Evolutionary conservation across 1,139 yeast genomes (phyloP).

Genomic region (Diutina mesorugosa): DNA sequence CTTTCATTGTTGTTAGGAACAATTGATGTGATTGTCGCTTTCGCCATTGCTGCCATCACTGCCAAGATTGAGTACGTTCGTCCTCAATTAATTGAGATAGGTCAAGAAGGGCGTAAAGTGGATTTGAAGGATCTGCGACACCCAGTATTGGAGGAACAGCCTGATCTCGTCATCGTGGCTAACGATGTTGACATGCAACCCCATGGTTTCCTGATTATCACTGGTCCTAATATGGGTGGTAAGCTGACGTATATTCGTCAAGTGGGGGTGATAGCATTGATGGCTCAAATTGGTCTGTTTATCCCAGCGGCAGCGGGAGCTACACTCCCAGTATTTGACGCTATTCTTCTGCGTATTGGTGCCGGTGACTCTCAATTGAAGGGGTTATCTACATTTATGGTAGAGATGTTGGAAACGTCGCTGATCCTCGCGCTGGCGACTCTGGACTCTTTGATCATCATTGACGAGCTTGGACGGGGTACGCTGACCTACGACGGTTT

Average conservation of each 20-base stretch:
- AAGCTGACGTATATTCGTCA: slow-evolving; percentile 91
- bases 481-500: slow-evolving; percentile 96
- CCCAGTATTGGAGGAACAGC: slow-evolving; percentile 89
- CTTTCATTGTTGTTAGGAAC: slow-evolving; percentile 55
- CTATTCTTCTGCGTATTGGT: slow-evolving; percentile 92
- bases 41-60: slow-evolving; percentile 75
- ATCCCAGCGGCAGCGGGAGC: slow-evolving; percentile 50
- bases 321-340: slow-evolving; percentile 74
- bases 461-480: slow-evolving; percentile 94
- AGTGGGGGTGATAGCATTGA: slow-evolving; percentile 73
- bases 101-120: slow-evolving; percentile 35
- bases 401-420: slow-evolving; percentile 94
- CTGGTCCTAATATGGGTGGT: slow-evolving; percentile 99
- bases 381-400: slow-evolving; percentile 96
- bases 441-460: slow-evolving; percentile 69
- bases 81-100: slow-evolving; percentile 49
- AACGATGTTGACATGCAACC: slow-evolving; percentile 52
- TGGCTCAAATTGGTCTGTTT: slow-evolving; percentile 91
- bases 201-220: slow-evolving; percentile 54
- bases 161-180: slow-evolving; percentile 74
- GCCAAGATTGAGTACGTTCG: slow-evolving; percentile 75
- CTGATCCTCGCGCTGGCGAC: slow-evolving; percentile 84
- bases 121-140: slow-evolving; percentile 68
- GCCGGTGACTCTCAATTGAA: slow-evolving; percentile 96
- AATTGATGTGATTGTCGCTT: slow-evolving; percentile 71